phyloP scores from a whole-genome alignment of 345 rosid genomes.

The Ricinus communis region DNA sequence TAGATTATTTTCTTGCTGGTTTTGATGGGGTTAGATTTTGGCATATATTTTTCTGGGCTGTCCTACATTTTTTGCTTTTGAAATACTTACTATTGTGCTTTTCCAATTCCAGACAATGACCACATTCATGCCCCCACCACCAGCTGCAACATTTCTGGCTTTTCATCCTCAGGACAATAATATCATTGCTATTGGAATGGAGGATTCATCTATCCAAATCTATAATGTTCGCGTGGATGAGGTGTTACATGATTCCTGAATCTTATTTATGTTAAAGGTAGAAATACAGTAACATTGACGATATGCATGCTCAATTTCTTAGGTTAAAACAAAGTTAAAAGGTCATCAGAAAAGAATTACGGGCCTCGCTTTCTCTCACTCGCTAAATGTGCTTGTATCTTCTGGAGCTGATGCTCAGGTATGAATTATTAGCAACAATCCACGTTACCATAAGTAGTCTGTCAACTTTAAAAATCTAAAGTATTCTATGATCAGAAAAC shows the following conservation, averaged over 20 bases:
- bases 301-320: constrained; percentile 9
- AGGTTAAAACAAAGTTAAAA: constrained; percentile 70
- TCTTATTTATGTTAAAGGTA: constrained; percentile 11
- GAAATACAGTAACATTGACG: constrained; percentile 1
- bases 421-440: constrained; percentile 14
- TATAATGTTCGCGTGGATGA: constrained; percentile 61
- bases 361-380: constrained; percentile 83
- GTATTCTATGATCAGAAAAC: background rate
- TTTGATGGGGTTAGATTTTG: background rate
- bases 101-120: constrained; percentile 59
- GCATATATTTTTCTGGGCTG: background rate
- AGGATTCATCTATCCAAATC: constrained; percentile 70
- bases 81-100: background rate
- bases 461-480: background rate
- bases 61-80: background rate
- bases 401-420: constrained; percentile 93
- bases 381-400: constrained; percentile 69
- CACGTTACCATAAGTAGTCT: background rate
- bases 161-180: constrained; percentile 73
- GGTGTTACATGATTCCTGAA: constrained; percentile 38
- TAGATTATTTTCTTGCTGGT: background rate
- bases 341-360: constrained; percentile 87
- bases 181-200: constrained; percentile 86
- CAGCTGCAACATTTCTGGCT: constrained; percentile 80
- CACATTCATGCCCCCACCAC: constrained; percentile 80